These are phyloP conservation scores for Beauveria caledonica DNA, from an alignment of 2,329 filamentous ascomycete genomes.

Conservation along the genomic window DNA sequence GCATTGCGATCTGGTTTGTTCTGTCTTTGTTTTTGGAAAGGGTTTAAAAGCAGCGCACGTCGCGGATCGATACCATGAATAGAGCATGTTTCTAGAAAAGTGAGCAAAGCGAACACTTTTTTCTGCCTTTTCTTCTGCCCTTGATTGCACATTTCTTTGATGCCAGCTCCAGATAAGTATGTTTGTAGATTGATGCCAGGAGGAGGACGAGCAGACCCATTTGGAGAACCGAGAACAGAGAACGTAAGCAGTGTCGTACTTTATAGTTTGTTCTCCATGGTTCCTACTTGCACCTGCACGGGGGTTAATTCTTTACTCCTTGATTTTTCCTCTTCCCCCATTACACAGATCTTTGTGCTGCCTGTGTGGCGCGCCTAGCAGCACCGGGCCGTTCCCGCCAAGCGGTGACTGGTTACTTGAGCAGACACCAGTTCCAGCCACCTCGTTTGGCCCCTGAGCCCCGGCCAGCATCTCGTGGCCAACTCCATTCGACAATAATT, in stretches of 20 bases:
- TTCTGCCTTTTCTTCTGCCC: background rate
- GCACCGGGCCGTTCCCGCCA: background rate
- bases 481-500: slow-evolving; percentile 25
- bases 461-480: slow-evolving; percentile 14
- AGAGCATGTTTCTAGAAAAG: background rate
- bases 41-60: background rate
- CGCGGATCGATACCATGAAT: slow-evolving; percentile 3
- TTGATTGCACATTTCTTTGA: background rate
- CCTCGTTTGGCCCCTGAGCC: slow-evolving; percentile 17
- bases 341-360: background rate
- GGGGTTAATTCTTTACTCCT: no score
- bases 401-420: background rate
- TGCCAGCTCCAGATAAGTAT: no score
- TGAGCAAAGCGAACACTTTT: background rate
- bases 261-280: background rate
- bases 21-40: background rate
- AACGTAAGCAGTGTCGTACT: no score
- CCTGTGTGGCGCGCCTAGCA: background rate
- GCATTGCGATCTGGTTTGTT: background rate
- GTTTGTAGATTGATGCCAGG: no score
- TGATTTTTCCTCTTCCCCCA: no score
- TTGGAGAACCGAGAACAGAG: no score
- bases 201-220: no score
- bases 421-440: slow-evolving; percentile 17
- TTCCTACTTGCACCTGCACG: background rate